Evolutionary conservation across 2,329 filamentous ascomycete genomes (phyloP).

Genomic region (Alternaria sp.): DNA sequence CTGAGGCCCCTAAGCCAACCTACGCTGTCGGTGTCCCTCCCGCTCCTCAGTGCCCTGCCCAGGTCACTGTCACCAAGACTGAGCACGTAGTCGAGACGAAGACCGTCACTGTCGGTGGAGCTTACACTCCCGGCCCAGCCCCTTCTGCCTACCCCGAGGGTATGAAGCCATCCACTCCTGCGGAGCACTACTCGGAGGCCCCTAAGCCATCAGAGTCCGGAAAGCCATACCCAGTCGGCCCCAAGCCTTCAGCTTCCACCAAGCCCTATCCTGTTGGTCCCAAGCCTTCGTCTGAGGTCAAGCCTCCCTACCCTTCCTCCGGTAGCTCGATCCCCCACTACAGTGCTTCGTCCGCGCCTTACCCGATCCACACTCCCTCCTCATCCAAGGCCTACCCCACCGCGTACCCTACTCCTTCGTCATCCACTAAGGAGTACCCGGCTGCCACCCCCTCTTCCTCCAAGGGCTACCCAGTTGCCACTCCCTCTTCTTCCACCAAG

Average conservation of each 20-base stretch:
- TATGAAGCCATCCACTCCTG: constrained; percentile 2
- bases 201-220: not conserved
- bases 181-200: constrained; percentile 5
- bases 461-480: not conserved
- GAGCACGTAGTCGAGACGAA: constrained; percentile 30
- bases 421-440: constrained; percentile 1
- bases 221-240: constrained; percentile 9
- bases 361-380: constrained; percentile 21
- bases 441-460: not conserved
- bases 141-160: constrained; percentile 1
- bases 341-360: constrained; percentile 21
- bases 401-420: not conserved
- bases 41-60: constrained; percentile 31
- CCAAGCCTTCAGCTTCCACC: constrained; percentile 15
- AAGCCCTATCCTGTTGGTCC: not conserved
- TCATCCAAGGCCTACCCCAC: not conserved
- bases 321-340: constrained; percentile 7
- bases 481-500: constrained; percentile 10
- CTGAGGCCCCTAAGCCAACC: constrained; percentile 2
- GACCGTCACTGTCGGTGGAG: constrained; percentile 25
- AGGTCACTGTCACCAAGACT: constrained; percentile 34
- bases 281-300: not conserved
- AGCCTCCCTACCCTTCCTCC: constrained; percentile 6
- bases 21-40: constrained; percentile 14
- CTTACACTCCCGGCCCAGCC: constrained; percentile 10